These are phyloP conservation scores for Colletotrichum sp. DNA, from an alignment of 2,329 filamentous ascomycete species.

Conservation along the genomic window DNA sequence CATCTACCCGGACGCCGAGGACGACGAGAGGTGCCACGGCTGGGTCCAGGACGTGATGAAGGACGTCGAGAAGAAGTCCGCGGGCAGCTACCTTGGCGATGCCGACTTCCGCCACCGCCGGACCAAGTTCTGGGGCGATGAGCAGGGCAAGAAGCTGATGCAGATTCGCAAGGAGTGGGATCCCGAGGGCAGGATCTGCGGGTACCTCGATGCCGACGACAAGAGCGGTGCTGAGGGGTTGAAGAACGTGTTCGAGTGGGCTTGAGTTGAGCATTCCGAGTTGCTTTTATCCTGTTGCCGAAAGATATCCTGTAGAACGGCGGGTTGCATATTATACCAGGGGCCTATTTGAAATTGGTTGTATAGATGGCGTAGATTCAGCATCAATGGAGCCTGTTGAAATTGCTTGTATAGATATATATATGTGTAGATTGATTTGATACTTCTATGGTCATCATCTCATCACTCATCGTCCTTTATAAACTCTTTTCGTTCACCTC, in stretches of 20 bases:
- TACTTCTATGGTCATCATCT: background rate
- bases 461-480: background rate
- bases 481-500: background rate
- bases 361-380: background rate
- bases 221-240: slow-evolving; percentile 48
- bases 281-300: background rate
- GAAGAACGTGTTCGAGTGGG: slow-evolving; percentile 44
- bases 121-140: slow-evolving; percentile 53
- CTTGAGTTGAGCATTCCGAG: background rate
- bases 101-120: slow-evolving; percentile 54
- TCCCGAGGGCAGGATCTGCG: slow-evolving; percentile 38
- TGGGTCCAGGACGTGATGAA: slow-evolving; percentile 51
- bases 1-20: slow-evolving; percentile 50
- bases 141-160: slow-evolving; percentile 45
- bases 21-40: slow-evolving; percentile 45
- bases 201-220: slow-evolving; percentile 52
- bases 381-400: background rate
- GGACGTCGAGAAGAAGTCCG: slow-evolving; percentile 42
- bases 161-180: slow-evolving; percentile 48
- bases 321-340: background rate
- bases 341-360: background rate
- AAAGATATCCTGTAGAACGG: slow-evolving; percentile 1
- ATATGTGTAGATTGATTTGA: background rate
- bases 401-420: background rate
- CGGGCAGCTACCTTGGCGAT: slow-evolving; percentile 60